Evolutionary conservation across 257 asterid genomes (phyloP).

Genomic region (Galeopsis tetrahit): DNA sequence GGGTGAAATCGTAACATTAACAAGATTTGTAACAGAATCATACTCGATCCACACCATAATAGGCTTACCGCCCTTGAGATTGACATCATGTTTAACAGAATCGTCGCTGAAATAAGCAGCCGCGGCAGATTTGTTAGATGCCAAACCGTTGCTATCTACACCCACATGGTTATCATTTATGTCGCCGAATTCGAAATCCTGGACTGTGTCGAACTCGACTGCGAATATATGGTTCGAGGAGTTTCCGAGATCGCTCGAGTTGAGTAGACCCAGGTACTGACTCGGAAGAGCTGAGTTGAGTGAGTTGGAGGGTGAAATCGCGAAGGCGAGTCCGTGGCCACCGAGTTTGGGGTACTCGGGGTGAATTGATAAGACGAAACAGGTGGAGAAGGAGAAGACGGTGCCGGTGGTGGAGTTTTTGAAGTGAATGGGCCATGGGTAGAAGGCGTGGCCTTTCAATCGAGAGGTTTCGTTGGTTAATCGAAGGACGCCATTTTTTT

Average conservation of each 20-base stretch:
- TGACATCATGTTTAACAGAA: constrained; percentile 40
- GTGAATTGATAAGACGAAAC: constrained; percentile 56
- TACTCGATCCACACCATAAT: constrained; percentile 72
- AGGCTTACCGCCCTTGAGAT: constrained; percentile 53
- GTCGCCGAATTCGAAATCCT: constrained; percentile 63
- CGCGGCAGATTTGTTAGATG: constrained; percentile 49
- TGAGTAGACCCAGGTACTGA: constrained; percentile 71
- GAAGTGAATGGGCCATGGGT: constrained; percentile 54
- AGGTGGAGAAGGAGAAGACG: constrained; percentile 65
- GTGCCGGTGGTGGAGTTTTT: constrained; percentile 48
- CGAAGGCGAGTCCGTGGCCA: constrained; percentile 81
- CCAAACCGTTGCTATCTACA: constrained; percentile 55
- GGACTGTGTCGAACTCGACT: constrained; percentile 78
- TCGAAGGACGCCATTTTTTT: constrained; percentile 45
- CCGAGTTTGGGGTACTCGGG: constrained; percentile 73
- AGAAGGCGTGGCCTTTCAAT: constrained; percentile 58
- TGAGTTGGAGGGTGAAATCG: constrained; percentile 42
- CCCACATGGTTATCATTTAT: constrained; percentile 66
- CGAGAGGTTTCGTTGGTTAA: constrained; percentile 57
- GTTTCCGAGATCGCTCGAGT: constrained; percentile 50
- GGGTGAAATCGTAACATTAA: constrained; percentile 61
- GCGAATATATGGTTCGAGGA: constrained; percentile 63
- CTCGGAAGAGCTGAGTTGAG: constrained; percentile 54
- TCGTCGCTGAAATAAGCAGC: constrained; percentile 50
- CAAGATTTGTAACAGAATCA: constrained; percentile 39